Percentiles rank a stretch among this genome's conserved stretches.
These are phyloP conservation scores for Kwoniella mangroviensis DNA, from an alignment of 768 basidiomycete genomes.

Conservation along the genomic window DNA sequence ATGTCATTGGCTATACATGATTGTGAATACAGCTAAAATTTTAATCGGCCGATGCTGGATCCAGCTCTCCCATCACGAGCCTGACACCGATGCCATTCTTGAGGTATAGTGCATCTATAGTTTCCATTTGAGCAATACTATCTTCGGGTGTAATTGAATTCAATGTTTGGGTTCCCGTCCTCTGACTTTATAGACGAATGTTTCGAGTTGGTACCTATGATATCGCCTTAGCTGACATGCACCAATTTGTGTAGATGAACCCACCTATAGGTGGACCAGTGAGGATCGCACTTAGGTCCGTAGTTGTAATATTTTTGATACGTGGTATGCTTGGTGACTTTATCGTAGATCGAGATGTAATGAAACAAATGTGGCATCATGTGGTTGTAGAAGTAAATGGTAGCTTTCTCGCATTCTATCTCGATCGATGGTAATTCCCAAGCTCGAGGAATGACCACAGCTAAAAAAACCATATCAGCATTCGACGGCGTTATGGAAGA, in stretches of 20 bases:
- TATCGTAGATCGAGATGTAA: constrained; percentile 18
- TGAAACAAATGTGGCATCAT: constrained; percentile 22
- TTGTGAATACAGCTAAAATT: too few relatives aligned
- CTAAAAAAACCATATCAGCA: background rate
- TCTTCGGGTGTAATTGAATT: constrained; percentile 16
- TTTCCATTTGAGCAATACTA: constrained; percentile 20
- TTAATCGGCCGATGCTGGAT: background rate
- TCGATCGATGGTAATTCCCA: constrained; percentile 13
- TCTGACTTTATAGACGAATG: constrained; percentile 13
- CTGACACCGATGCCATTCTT: constrained; percentile 12
- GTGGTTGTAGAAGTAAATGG: constrained; percentile 6
- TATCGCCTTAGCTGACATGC: background rate
- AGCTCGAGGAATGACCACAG: constrained; percentile 1
- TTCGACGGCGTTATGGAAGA: too few relatives aligned
- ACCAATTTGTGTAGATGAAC: background rate
- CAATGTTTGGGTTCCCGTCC: constrained; percentile 16
- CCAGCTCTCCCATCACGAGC: constrained; percentile 6
- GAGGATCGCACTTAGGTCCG: constrained; percentile 17
- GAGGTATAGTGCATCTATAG: constrained; percentile 14
- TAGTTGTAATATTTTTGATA: constrained; percentile 23
- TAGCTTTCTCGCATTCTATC: constrained; percentile 22
- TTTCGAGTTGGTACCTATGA: constrained; percentile 17
- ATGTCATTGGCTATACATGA: background rate
- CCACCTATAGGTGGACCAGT: constrained; percentile 20
- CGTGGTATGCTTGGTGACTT: constrained; percentile 15